Conservation (phyloP, 2,329 filamentous ascomycete species). For the Amauroascus niger region DNA sequence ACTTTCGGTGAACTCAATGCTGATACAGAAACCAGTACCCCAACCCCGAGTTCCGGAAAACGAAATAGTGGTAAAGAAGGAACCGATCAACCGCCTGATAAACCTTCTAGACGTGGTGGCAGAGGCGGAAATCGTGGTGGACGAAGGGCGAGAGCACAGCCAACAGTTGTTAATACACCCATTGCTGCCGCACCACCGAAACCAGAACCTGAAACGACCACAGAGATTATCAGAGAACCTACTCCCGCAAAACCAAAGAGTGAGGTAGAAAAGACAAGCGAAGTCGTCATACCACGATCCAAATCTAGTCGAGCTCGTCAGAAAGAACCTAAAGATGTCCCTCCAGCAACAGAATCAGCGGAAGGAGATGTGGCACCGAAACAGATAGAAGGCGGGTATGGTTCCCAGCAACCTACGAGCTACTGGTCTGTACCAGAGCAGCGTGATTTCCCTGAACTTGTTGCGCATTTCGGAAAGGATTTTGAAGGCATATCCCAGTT, state of each 20-base stretch:
- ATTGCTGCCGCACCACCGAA: constrained; percentile 22
- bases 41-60: constrained; percentile 29
- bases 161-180: constrained; percentile 19
- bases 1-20: constrained; percentile 36
- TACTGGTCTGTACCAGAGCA: constrained; percentile 46
- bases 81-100: constrained; percentile 27
- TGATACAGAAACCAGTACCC: constrained; percentile 27
- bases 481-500: constrained; percentile 42
- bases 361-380: constrained; percentile 12
- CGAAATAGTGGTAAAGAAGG: constrained; percentile 18
- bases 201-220: constrained; percentile 21
- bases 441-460: constrained; percentile 38
- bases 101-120: constrained; percentile 28
- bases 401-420: constrained; percentile 38
- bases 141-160: constrained; percentile 28
- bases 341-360: constrained; percentile 16
- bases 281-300: background rate
- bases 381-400: constrained; percentile 23
- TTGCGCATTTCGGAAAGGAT: constrained; percentile 41
- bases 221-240: constrained; percentile 19
- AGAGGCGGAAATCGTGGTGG: constrained; percentile 29
- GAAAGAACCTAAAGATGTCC: constrained; percentile 21
- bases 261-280: constrained; percentile 13
- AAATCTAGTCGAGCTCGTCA: constrained; percentile 14
- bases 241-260: constrained; percentile 15